These are phyloP conservation scores for Solanum chiquidenum DNA, from an alignment of 257 asterid species.

Conservation along the genomic window DNA sequence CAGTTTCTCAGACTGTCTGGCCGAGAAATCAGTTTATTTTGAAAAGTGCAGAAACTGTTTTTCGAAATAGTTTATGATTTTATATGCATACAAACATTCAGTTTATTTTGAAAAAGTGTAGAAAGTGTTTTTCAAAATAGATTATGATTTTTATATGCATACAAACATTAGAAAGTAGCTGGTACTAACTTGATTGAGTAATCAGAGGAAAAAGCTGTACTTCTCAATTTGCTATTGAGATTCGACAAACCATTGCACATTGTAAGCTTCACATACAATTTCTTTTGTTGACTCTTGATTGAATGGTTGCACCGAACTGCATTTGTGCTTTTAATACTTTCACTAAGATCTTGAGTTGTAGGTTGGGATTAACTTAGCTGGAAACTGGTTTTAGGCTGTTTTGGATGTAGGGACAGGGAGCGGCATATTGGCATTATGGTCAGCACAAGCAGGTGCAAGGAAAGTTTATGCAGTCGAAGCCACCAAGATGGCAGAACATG, in stretches of 20 bases:
- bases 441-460: slow-evolving; percentile 97
- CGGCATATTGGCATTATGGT: slow-evolving; percentile 97
- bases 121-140: not conserved
- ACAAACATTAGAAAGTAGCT: not conserved
- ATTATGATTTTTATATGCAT: not conserved
- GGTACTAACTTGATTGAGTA: not conserved
- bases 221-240: not conserved
- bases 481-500: slow-evolving; percentile 92
- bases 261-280: not conserved
- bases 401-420: slow-evolving; percentile 99
- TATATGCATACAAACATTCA: not conserved
- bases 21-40: not conserved
- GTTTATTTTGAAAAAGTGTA: not conserved
- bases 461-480: slow-evolving; percentile 99
- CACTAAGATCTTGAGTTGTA: not conserved
- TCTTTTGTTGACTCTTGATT: not conserved
- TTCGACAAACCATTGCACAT: not conserved
- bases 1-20: not conserved
- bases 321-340: not conserved
- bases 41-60: not conserved
- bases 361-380: slow-evolving; percentile 18
- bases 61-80: not conserved
- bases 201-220: not conserved
- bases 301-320: not conserved
- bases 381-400: slow-evolving; percentile 36